Evolutionary conservation across 192 early-diverging fungal genomes (phyloP), one percentile per base, ranked within the genome.

Genomic region (Podochytrium sp.): DNA sequence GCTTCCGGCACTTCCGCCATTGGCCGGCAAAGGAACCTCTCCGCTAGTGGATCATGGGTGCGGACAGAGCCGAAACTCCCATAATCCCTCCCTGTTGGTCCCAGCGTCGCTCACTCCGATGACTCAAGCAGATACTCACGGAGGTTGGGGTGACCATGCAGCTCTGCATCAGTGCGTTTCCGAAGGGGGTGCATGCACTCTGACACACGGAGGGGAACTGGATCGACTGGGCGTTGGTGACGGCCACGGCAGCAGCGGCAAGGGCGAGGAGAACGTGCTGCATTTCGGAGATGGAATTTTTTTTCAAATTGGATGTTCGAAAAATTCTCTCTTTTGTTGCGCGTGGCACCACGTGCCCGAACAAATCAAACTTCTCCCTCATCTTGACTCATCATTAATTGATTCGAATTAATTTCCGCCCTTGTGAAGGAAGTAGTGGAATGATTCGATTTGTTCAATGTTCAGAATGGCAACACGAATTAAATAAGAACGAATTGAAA

Each of bases 171-270:
- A 74, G 43, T 12, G 47, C 43, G 25, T 33, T 42, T 6, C 72
- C 72, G 51, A 74, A 64, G 16, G 30, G 34, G 4, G 43, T 18
- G 61, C 72, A 74, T 1, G 25, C 60, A 20, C 16, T 35, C 1
- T 16, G 5, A 32, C 72, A 74, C 49, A 43, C 72, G 7, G 59
- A 29, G 6, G 72, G 72, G 62, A 63, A 74, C 29, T 43, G 55
- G 33, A 72, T 57, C 6, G 56, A 10, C 34, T 69, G 70, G 16
- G 55, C 70, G n/a, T 53, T 29, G 30, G 38, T 52, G 20, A 34
- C 23, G 50, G 67, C 27, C 10, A 35, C 67, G 27, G 34, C 7
- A 52, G 38, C 29, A 23, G 65, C 65, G 53, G 34, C 47, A 25
- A 61, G 16, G 59, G 39, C 35, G 32, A 61, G 27, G 0, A 34